Evolutionary conservation across 2,329 filamentous ascomycete species (phyloP).

Genomic region (Cordyceps pruinosa): DNA sequence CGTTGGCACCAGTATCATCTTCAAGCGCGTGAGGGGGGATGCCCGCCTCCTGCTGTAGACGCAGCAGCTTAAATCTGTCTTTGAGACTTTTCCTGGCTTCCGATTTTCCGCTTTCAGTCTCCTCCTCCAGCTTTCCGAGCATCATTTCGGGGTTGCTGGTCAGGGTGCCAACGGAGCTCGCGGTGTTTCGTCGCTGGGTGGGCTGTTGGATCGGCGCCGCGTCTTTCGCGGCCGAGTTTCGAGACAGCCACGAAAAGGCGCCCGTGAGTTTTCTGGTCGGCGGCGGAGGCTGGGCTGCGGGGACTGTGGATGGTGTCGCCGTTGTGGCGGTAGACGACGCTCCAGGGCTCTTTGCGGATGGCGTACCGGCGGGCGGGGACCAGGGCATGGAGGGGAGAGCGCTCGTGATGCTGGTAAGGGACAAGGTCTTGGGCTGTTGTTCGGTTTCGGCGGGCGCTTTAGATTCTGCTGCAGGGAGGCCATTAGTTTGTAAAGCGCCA

Average conservation of each 20-base stretch:
- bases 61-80: constrained; percentile 71
- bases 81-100: constrained; percentile 58
- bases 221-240: constrained; percentile 54
- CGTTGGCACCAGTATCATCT: constrained; percentile 35
- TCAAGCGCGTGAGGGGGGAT: constrained; percentile 47
- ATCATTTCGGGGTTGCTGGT: constrained; percentile 77
- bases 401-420: constrained; percentile 64
- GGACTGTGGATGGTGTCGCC: constrained; percentile 20
- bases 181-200: constrained; percentile 61
- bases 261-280: constrained; percentile 69
- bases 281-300: constrained; percentile 25
- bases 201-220: constrained; percentile 40
- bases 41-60: constrained; percentile 66
- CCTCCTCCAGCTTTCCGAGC: constrained; percentile 69
- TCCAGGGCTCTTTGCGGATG: constrained; percentile 39
- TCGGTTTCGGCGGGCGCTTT: constrained; percentile 27
- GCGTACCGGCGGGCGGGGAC: constrained; percentile 49
- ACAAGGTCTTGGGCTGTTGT: constrained; percentile 48
- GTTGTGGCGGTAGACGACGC: constrained; percentile 30
- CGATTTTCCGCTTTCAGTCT: constrained; percentile 42
- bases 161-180: constrained; percentile 70
- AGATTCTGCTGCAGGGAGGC: background rate
- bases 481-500: background rate
- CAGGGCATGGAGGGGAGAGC: constrained; percentile 67
- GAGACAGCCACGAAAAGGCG: constrained; percentile 79